Conservation (phyloP, 169 alveolate genomes). For the Eimeria nieschulzi region DNA sequence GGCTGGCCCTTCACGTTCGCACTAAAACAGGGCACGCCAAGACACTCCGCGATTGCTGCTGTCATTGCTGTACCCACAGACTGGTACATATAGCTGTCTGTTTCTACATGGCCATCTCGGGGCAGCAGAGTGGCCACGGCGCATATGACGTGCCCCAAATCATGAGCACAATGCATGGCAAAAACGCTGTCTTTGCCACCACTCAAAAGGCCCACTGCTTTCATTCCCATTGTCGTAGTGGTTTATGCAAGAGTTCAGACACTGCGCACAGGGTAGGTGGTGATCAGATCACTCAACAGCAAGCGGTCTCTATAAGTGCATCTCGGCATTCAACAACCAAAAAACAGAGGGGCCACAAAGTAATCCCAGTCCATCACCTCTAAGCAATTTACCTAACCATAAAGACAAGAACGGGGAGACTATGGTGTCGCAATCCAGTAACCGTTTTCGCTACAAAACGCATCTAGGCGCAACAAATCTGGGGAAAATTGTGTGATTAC, state of each 20-base stretch:
- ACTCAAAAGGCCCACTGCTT: slow-evolving; percentile 87
- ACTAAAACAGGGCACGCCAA: slow-evolving; percentile 66
- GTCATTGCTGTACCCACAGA: slow-evolving; percentile 95
- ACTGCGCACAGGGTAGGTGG: too few relatives aligned
- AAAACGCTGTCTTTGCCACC: slow-evolving; percentile 91
- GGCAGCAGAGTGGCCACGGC: slow-evolving; percentile 79
- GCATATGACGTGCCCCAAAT: slow-evolving; percentile 75
- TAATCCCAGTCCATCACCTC: too few relatives aligned
- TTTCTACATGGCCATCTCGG: slow-evolving; percentile 42
- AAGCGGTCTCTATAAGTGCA: too few relatives aligned
- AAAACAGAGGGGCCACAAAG: too few relatives aligned
- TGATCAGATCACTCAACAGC: too few relatives aligned
- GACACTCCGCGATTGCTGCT: slow-evolving; percentile 91
- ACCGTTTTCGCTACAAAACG: neutral
- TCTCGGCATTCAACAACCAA: too few relatives aligned
- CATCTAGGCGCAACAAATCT: too few relatives aligned
- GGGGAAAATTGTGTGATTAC: too few relatives aligned
- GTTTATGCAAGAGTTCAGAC: too few relatives aligned
- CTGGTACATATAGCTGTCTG: slow-evolving; percentile 86
- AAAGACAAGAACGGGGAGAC: neutral
- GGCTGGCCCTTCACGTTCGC: slow-evolving; percentile 82
- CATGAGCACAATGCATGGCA: slow-evolving; percentile 79
- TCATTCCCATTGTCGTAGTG: slow-evolving; percentile 65
- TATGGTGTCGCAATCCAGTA: neutral
- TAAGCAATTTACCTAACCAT: too few relatives aligned